Conservation (phyloP, 2,329 filamentous ascomycete genomes). For the Penicillium rolfsii region DNA sequence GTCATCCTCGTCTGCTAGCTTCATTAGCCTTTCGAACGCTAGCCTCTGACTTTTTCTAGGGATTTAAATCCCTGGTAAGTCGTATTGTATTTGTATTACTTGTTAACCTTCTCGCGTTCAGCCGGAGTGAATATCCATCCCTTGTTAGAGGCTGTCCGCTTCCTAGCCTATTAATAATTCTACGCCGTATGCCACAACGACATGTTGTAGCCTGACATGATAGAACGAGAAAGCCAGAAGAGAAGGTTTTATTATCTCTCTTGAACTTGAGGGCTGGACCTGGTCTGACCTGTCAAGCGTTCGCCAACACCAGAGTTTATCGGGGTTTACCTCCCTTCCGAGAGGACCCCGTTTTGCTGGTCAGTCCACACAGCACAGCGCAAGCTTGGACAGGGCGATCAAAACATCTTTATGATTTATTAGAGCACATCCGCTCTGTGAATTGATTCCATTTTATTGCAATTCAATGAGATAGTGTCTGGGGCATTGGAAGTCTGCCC, state of each 20-base stretch:
- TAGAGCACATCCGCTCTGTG: background rate
- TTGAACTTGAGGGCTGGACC: no score
- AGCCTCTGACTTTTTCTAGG: background rate
- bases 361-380: background rate
- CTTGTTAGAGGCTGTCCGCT: slow-evolving; percentile 19
- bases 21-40: background rate
- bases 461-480: background rate
- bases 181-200: background rate
- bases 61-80: background rate
- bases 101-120: background rate
- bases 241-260: background rate
- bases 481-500: background rate
- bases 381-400: slow-evolving; percentile 4
- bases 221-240: background rate
- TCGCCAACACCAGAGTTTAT: slow-evolving; percentile 9
- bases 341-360: background rate
- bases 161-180: background rate
- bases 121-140: slow-evolving; percentile 11
- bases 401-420: slow-evolving; percentile 3
- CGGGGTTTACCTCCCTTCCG: slow-evolving; percentile 5
- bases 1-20: background rate
- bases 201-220: background rate
- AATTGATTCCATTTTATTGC: background rate
- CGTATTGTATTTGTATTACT: slow-evolving; percentile 1
- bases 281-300: slow-evolving; percentile 23